phyloP scores from a whole-genome alignment of 257 asterid genomes.

The Paulownia fortunei region DNA sequence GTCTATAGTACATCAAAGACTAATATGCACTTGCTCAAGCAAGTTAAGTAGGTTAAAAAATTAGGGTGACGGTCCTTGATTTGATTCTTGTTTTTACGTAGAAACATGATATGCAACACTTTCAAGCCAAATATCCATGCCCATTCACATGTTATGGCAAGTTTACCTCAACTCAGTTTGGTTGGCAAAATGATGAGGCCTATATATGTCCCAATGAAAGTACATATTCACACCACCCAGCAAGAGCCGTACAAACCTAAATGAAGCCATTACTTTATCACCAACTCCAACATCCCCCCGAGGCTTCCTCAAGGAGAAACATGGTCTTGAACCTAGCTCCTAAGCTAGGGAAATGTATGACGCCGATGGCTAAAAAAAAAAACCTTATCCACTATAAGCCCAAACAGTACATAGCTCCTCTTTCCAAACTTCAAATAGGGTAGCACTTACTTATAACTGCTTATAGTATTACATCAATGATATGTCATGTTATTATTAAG shows the following conservation, averaged over 20 bases:
- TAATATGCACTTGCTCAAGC: neutral
- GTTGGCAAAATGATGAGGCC: neutral
- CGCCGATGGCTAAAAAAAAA: neutral
- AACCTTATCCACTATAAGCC: neutral
- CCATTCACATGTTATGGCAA: neutral
- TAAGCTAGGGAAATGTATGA: neutral
- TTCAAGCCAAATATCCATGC: neutral
- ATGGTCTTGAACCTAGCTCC: neutral
- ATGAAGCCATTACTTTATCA: conserved; percentile 16
- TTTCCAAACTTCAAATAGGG: neutral
- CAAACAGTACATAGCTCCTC: neutral
- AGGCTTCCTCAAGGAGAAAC: neutral
- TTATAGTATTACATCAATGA: neutral
- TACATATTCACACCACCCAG: neutral
- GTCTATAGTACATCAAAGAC: neutral
- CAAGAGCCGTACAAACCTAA: neutral
- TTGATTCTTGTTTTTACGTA: neutral
- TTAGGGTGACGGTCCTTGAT: neutral
- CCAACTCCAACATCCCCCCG: conserved; percentile 1
- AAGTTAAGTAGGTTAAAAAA: neutral
- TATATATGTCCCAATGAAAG: neutral
- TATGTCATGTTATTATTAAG: neutral
- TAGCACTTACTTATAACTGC: conserved; percentile 4
- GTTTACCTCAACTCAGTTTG: neutral
- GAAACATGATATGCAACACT: neutral